These are phyloP conservation scores for Coemansia sp. DNA, from an alignment of 192 early-diverging fungal genomes.

Conservation along the genomic window DNA sequence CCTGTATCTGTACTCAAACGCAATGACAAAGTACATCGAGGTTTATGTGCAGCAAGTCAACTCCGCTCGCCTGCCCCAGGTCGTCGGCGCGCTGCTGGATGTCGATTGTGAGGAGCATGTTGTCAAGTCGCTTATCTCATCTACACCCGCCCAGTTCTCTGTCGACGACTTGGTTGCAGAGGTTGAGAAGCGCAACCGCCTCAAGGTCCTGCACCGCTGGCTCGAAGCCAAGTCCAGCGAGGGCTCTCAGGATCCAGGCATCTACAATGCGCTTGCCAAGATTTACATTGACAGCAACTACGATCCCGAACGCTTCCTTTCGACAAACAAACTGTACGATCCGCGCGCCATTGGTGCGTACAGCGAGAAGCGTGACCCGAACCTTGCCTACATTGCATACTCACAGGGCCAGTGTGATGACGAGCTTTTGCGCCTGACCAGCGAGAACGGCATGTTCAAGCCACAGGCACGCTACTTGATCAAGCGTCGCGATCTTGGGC, in stretches of 20 bases:
- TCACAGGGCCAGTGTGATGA: constrained; percentile 92
- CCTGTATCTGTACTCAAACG: constrained; percentile 93
- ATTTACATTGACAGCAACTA: constrained; percentile 99
- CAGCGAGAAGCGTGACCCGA: constrained; percentile 98
- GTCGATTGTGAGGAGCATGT: constrained; percentile 96
- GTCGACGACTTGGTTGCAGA: constrained; percentile 85
- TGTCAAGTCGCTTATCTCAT: constrained; percentile 86
- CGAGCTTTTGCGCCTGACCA: constrained; percentile 94
- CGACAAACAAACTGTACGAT: constrained; percentile 74
- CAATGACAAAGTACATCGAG: constrained; percentile 94
- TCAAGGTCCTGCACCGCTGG: constrained; percentile 95
- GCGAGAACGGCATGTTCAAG: constrained; percentile 99
- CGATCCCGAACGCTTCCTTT: constrained; percentile 94
- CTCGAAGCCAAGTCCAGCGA: constrained; percentile 86
- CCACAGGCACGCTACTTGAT: constrained; percentile 97
- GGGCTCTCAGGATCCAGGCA: constrained; percentile 82
- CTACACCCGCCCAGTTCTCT: constrained; percentile 79
- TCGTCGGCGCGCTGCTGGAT: constrained; percentile 95
- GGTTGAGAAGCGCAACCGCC: constrained; percentile 93
- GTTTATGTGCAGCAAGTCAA: constrained; percentile 99
- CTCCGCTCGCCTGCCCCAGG: constrained; percentile 86
- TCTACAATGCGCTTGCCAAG: constrained; percentile 98
- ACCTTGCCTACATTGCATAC: constrained; percentile 93
- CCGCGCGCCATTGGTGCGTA: constrained; percentile 93
- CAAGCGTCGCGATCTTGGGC: constrained; percentile 74